A percentile compares a stretch with the other conserved stretches of the same genome.
Conservation (phyloP, 2,329 filamentous ascomycete genomes). For the Fusarium buxicola region DNA sequence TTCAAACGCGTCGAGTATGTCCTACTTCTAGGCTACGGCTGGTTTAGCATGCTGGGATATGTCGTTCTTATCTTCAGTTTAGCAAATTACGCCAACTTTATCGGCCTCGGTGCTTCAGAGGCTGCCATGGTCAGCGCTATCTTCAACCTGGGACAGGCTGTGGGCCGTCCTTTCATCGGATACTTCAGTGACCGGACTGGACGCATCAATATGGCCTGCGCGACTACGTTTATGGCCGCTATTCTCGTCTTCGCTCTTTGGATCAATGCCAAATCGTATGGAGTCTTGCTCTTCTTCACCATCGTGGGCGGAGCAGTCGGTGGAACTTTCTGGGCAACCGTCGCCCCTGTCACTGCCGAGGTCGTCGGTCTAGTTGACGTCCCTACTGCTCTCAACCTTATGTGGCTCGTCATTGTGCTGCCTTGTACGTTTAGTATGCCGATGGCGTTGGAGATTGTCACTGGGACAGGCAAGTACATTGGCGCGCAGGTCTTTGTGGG, state of each 20-base stretch:
- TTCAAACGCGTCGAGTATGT: slow-evolving; percentile 72
- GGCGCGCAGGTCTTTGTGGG: slow-evolving; percentile 69
- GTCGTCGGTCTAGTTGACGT: slow-evolving; percentile 77
- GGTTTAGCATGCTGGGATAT: slow-evolving; percentile 79
- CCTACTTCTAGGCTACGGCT: slow-evolving; percentile 74
- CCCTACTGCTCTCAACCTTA: slow-evolving; percentile 74
- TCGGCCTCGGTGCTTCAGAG: slow-evolving; percentile 75
- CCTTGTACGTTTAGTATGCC: slow-evolving; percentile 77
- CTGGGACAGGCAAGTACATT: slow-evolving; percentile 60
- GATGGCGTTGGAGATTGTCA: slow-evolving; percentile 68
- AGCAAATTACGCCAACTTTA: slow-evolving; percentile 76
- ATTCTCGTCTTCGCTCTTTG: slow-evolving; percentile 77
- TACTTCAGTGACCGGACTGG: slow-evolving; percentile 77
- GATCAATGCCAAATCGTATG: slow-evolving; percentile 73
- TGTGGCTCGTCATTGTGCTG: slow-evolving; percentile 77
- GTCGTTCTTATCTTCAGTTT: slow-evolving; percentile 81
- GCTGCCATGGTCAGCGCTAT: slow-evolving; percentile 79
- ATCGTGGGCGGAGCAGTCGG: slow-evolving; percentile 77
- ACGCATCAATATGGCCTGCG: slow-evolving; percentile 76
- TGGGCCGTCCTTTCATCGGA: slow-evolving; percentile 79
- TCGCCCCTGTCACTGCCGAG: slow-evolving; percentile 77
- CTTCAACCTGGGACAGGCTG: slow-evolving; percentile 73
- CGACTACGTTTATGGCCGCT: slow-evolving; percentile 72
- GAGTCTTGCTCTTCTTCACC: slow-evolving; percentile 77
- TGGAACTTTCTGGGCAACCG: slow-evolving; percentile 77